Evolutionary conservation across 1,139 yeast genomes (phyloP).

Genomic region (Taphrina communis): DNA sequence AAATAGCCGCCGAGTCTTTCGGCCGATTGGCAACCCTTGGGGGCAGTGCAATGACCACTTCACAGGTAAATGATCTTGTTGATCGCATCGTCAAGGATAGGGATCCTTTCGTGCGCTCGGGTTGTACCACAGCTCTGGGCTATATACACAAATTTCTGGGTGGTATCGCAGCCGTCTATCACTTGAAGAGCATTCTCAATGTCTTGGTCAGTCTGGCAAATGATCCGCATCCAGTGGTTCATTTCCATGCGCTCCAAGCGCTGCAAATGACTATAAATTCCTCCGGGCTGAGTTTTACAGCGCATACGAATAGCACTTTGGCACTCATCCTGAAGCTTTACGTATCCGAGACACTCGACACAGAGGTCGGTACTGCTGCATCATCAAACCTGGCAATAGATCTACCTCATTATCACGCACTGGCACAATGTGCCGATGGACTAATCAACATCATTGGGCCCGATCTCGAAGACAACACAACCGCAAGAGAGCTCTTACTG

Average conservation of each 20-base stretch:
- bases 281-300: slow-evolving; percentile 60
- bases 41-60: slow-evolving; percentile 54
- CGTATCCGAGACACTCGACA: slow-evolving; percentile 63
- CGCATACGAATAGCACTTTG: slow-evolving; percentile 57
- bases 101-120: slow-evolving; percentile 71
- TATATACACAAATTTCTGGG: slow-evolving; percentile 62
- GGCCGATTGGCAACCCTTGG: slow-evolving; percentile 64
- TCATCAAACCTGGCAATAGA: slow-evolving; percentile 59
- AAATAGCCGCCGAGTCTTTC: slow-evolving; percentile 67
- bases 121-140: slow-evolving; percentile 65
- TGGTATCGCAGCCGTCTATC: slow-evolving; percentile 53
- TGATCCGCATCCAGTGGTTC: slow-evolving; percentile 87
- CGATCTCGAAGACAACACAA: slow-evolving; percentile 53
- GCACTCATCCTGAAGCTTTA: slow-evolving; percentile 58
- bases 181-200: slow-evolving; percentile 59
- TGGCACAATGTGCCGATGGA: slow-evolving; percentile 56
- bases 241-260: slow-evolving; percentile 71
- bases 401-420: slow-evolving; percentile 54
- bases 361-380: slow-evolving; percentile 55
- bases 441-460: slow-evolving; percentile 62
- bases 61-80: slow-evolving; percentile 61
- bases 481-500: slow-evolving; percentile 49
- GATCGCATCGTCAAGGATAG: slow-evolving; percentile 66
- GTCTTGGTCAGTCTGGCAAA: slow-evolving; percentile 65
- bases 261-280: slow-evolving; percentile 62